These are phyloP conservation scores for Pyrrhoderma noxium DNA, from an alignment of 1,284 basidiomycete species.

Conservation along the genomic window DNA sequence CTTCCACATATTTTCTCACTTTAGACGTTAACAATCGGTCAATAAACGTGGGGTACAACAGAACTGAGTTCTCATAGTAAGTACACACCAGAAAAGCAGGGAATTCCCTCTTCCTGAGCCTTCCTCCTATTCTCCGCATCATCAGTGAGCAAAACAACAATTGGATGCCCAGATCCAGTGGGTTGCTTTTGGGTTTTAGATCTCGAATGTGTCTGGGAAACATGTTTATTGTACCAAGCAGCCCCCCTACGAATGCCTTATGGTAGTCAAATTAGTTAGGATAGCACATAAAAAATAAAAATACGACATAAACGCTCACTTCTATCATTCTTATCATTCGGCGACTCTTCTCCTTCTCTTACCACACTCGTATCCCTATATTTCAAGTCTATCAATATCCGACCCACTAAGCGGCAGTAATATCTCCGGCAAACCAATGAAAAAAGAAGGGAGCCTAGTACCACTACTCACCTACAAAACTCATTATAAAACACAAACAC, in stretches of 20 bases:
- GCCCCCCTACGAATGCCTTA: conserved; percentile 80
- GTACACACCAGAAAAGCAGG: conserved; percentile 51
- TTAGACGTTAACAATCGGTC: not conserved
- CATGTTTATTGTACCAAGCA: conserved; percentile 77
- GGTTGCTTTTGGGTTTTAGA: conserved; percentile 37
- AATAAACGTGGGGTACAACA: conserved; percentile 6
- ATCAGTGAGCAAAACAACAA: conserved; percentile 80
- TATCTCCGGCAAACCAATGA: not conserved
- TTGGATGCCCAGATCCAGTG: conserved; percentile 35
- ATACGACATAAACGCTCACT: conserved; percentile 37
- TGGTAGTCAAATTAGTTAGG: conserved; percentile 3
- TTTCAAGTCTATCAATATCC: not conserved
- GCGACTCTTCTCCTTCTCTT: conserved; percentile 66
- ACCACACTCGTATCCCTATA: conserved; percentile 71
- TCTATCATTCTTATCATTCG: conserved; percentile 91
- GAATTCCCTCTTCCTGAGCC: conserved; percentile 65
- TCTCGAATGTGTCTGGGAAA: conserved; percentile 43
- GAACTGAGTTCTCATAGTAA: not conserved
- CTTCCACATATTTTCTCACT: conserved; percentile 80
- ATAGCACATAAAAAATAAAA: not conserved
- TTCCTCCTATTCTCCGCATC: conserved; percentile 81
- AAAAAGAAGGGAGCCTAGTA: not conserved
- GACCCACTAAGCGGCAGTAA: too few relatives aligned
- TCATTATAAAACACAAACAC: conserved; percentile 93
- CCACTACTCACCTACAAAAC: conserved; percentile 58